Conservation (phyloP, 257 asterid genomes). For the Dorcoceras hygrometricum region DNA sequence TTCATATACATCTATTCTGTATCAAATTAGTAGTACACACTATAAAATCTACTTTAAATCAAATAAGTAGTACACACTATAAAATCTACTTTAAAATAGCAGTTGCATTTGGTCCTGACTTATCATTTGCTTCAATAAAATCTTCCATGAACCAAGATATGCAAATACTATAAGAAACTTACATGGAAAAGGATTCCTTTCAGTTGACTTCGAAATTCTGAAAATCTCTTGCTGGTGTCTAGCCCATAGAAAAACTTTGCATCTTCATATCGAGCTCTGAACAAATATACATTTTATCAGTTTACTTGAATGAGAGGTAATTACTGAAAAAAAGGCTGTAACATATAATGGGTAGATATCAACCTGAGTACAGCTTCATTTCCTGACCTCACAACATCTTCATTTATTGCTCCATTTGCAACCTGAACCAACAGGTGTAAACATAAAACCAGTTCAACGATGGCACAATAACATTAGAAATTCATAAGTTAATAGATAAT, state of each 20-base stretch:
- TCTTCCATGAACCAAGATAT: constrained; percentile 19
- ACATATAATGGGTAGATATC: constrained; percentile 16
- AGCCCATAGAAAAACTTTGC: constrained; percentile 92
- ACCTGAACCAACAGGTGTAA: constrained; percentile 48
- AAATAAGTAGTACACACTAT: constrained; percentile 8
- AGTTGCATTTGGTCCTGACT: constrained; percentile 12
- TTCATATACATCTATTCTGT: constrained; percentile 20
- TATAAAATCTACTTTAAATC: background rate
- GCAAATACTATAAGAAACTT: constrained; percentile 34
- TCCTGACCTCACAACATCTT: constrained; percentile 76
- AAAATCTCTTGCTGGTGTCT: constrained; percentile 83
- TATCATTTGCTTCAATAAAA: constrained; percentile 4
- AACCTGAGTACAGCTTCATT: constrained; percentile 98
- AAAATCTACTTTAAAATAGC: constrained; percentile 8
- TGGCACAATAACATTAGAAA: constrained; percentile 9
- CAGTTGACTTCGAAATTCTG: constrained; percentile 80
- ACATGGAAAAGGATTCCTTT: constrained; percentile 96
- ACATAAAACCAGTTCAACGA: constrained; percentile 15
- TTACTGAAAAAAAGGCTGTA: background rate
- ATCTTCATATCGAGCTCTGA: constrained; percentile 97
- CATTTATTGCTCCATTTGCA: constrained; percentile 92
- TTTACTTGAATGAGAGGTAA: constrained; percentile 20
- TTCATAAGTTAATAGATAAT: constrained; percentile 5
- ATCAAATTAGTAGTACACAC: constrained; percentile 5
- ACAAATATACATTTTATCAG: constrained; percentile 23